phyloP scores from a whole-genome alignment of 1,284 basidiomycete species.

The Fomitopsis betulina region DNA sequence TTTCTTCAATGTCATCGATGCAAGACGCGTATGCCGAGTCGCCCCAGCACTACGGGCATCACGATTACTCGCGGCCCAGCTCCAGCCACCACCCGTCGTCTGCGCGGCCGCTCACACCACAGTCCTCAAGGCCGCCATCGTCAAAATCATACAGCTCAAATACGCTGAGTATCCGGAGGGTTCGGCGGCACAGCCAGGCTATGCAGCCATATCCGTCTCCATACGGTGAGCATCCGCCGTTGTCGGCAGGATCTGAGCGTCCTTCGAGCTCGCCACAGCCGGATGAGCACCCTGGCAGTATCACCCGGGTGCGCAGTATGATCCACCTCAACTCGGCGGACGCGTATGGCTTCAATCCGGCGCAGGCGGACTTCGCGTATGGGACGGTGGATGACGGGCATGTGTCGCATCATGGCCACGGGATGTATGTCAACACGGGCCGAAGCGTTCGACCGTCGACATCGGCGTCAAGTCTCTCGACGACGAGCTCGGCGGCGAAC shows the following conservation, averaged over 20 bases:
- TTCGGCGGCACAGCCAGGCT: slow-evolving; percentile 74
- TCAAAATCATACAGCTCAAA: slow-evolving; percentile 48
- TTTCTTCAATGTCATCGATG: slow-evolving; percentile 70
- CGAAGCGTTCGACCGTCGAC: slow-evolving; percentile 62
- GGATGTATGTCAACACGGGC: slow-evolving; percentile 27
- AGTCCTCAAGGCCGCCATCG: slow-evolving; percentile 51
- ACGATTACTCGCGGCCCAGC: slow-evolving; percentile 64
- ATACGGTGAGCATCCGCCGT: slow-evolving; percentile 58
- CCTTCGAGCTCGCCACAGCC: slow-evolving; percentile 72
- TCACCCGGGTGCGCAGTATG: slow-evolving; percentile 75
- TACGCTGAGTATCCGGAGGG: slow-evolving; percentile 62
- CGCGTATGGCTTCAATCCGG: slow-evolving; percentile 57
- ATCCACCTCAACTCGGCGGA: slow-evolving; percentile 69
- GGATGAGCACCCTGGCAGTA: slow-evolving; percentile 41
- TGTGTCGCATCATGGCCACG: slow-evolving; percentile 30
- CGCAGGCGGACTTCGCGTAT: slow-evolving; percentile 75
- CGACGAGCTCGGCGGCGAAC: slow-evolving; percentile 72
- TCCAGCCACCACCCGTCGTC: slow-evolving; percentile 68
- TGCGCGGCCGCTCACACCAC: slow-evolving; percentile 28
- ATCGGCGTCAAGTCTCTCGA: slow-evolving; percentile 70
- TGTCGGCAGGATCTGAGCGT: slow-evolving; percentile 39
- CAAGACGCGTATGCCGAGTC: slow-evolving; percentile 57
- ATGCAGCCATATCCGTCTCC: slow-evolving; percentile 80
- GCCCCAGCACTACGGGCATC: slow-evolving; percentile 36
- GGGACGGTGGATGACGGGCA: slow-evolving; percentile 42